Conservation (phyloP, 2,329 filamentous ascomycete genomes). For the Fragosphaeria purpurea region DNA sequence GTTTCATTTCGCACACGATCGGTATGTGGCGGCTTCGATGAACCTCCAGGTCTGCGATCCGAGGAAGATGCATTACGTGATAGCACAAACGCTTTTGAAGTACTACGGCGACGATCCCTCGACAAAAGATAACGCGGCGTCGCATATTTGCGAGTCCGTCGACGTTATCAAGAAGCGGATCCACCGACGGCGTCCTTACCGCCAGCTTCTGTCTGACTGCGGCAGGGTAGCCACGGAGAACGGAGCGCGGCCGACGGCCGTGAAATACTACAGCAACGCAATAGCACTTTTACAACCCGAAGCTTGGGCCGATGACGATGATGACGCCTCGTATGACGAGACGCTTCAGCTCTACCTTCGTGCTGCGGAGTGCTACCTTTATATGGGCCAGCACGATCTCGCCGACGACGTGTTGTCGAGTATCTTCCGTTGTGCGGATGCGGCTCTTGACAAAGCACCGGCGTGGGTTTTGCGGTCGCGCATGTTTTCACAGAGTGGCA, state of each 20-base stretch:
- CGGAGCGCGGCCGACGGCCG: constrained; percentile 70
- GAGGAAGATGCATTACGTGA: constrained; percentile 81
- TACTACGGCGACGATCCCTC: constrained; percentile 53
- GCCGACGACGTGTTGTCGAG: constrained; percentile 59
- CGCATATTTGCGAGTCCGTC: constrained; percentile 70
- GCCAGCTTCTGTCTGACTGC: constrained; percentile 68
- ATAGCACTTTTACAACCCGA: constrained; percentile 68
- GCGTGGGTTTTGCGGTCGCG: constrained; percentile 77
- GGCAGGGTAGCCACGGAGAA: constrained; percentile 71
- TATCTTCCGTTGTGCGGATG: constrained; percentile 60
- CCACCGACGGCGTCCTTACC: constrained; percentile 51
- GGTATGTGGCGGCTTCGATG: constrained; percentile 67
- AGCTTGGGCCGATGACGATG: constrained; percentile 60
- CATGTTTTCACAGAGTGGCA: constrained; percentile 64
- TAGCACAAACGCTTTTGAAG: constrained; percentile 71
- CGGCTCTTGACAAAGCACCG: constrained; percentile 68
- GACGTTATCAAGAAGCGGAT: constrained; percentile 63
- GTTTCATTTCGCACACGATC: constrained; percentile 82
- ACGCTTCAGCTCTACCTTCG: constrained; percentile 70
- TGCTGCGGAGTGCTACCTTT: constrained; percentile 73
- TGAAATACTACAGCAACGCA: constrained; percentile 71
- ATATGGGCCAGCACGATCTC: constrained; percentile 60
- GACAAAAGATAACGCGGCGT: constrained; percentile 61
- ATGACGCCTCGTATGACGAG: constrained; percentile 77
- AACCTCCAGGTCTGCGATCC: constrained; percentile 59